Evolutionary conservation across 371 early-diverging fungal genomes (phyloP).

Genomic region (Batkoa obscura): DNA sequence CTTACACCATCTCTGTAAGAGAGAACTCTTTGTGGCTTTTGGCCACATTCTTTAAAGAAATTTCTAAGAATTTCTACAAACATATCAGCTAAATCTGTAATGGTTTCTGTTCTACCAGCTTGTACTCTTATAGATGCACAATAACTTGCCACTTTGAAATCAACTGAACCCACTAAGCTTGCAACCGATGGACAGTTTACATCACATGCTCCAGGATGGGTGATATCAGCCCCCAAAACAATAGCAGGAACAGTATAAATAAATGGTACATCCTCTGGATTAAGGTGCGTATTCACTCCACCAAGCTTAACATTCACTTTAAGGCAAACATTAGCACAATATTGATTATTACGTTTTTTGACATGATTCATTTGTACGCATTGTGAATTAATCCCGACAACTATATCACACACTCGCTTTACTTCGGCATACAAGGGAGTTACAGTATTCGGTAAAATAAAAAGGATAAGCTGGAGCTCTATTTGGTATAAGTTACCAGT

Average conservation of each 20-base stretch:
- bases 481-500: conserved; percentile 50
- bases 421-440: conserved; percentile 78
- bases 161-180: conserved; percentile 70
- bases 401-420: conserved; percentile 84
- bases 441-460: conserved; percentile 74
- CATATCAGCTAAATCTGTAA: conserved; percentile 65
- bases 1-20: conserved; percentile 91
- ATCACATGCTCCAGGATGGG: conserved; percentile 50
- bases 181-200: conserved; percentile 76
- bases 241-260: conserved; percentile 60
- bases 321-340: conserved; percentile 52
- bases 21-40: conserved; percentile 69
- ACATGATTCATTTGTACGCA: conserved; percentile 71
- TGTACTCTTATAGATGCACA: conserved; percentile 69
- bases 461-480: conserved; percentile 57
- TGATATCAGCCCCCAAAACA: conserved; percentile 86
- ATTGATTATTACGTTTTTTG: conserved; percentile 38
- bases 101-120: conserved; percentile 66
- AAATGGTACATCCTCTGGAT: conserved; percentile 29
- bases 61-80: conserved; percentile 60
- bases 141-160: conserved; percentile 68
- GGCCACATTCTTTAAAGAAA: conserved; percentile 44
- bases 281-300: conserved; percentile 45
- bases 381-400: conserved; percentile 77
- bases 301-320: conserved; percentile 84